These are phyloP conservation scores for Colletotrichum echinochloae DNA, from an alignment of 2,329 filamentous ascomycete species.

Conservation along the genomic window DNA sequence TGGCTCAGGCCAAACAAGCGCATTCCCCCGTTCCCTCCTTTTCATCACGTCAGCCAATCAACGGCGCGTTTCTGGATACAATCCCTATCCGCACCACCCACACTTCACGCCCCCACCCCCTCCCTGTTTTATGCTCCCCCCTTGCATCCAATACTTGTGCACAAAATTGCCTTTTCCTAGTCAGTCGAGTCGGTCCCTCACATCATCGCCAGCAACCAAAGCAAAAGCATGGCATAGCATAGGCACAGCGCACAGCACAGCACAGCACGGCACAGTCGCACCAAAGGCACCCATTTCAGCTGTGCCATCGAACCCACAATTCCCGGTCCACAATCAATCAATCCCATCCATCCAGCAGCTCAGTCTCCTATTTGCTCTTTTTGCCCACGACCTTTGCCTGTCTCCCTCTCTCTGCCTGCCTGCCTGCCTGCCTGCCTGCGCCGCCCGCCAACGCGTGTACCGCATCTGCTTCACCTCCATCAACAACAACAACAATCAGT, in stretches of 20 bases:
- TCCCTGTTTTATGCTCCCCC: conserved; percentile 30
- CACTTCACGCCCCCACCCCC: conserved; percentile 23
- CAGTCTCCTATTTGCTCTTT: conserved; percentile 6
- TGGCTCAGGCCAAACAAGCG: conserved; percentile 38
- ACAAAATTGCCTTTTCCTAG: conserved; percentile 39
- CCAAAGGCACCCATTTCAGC: conserved; percentile 13
- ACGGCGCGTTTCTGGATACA: neutral
- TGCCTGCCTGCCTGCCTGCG: conserved; percentile 5
- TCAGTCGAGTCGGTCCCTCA: conserved; percentile 32
- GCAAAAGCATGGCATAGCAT: conserved; percentile 9
- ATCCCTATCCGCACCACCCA: conserved; percentile 27
- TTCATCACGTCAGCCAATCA: conserved; percentile 13
- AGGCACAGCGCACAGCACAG: no score
- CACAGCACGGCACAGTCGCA: neutral
- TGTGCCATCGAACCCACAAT: conserved; percentile 9
- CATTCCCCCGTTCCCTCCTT: conserved; percentile 28
- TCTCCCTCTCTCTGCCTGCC: neutral
- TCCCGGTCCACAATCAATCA: neutral
- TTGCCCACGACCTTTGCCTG: no score
- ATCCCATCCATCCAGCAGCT: neutral
- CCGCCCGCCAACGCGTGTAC: conserved; percentile 7
- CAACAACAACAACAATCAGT: conserved; percentile 16
- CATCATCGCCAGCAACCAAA: conserved; percentile 29
- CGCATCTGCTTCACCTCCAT: conserved; percentile 11
- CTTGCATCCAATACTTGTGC: conserved; percentile 31